Conservation (phyloP, 2,329 filamentous ascomycete genomes). For the Verticillium albo-atrum region DNA sequence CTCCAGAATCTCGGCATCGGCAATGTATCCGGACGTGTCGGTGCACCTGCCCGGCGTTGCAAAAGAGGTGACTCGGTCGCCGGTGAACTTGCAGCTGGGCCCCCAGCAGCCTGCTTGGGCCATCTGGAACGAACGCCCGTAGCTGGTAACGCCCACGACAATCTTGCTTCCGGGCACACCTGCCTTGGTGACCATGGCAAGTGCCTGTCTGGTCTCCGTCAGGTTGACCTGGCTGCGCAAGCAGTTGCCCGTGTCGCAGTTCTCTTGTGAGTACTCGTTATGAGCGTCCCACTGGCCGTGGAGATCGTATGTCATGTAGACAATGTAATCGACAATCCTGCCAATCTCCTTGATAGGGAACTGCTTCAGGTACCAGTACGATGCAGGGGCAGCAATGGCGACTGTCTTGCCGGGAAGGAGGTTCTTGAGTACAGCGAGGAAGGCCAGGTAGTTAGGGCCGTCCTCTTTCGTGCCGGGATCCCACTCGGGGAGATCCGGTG, state of each 20-base stretch:
- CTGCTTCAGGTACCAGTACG: background rate
- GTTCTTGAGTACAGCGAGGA: conserved; percentile 4
- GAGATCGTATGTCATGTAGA: conserved; percentile 23
- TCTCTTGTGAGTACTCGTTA: conserved; percentile 16
- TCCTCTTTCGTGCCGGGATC: background rate
- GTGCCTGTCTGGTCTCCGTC: conserved; percentile 11
- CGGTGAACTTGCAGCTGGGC: conserved; percentile 18
- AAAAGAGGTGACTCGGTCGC: conserved; percentile 11
- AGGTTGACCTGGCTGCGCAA: conserved; percentile 23
- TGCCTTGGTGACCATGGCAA: background rate
- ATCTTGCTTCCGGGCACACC: conserved; percentile 7
- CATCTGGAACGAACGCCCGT: conserved; percentile 24
- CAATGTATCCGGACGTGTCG: conserved; percentile 25
- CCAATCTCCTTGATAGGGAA: background rate
- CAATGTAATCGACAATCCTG: background rate
- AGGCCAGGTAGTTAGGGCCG: conserved; percentile 18
- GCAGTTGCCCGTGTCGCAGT: conserved; percentile 24
- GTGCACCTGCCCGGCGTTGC: conserved; percentile 23
- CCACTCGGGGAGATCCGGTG: conserved; percentile 15
- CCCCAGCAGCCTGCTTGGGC: conserved; percentile 17
- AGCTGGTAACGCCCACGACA: conserved; percentile 20
- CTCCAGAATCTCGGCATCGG: conserved; percentile 24
- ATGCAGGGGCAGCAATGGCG: conserved; percentile 1
- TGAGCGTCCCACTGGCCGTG: conserved; percentile 23
- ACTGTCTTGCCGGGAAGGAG: background rate